Base-by-base conservation (phyloP, 1,284 basidiomycete genomes). In the Phylloboletellus chloephorus region DNA sequence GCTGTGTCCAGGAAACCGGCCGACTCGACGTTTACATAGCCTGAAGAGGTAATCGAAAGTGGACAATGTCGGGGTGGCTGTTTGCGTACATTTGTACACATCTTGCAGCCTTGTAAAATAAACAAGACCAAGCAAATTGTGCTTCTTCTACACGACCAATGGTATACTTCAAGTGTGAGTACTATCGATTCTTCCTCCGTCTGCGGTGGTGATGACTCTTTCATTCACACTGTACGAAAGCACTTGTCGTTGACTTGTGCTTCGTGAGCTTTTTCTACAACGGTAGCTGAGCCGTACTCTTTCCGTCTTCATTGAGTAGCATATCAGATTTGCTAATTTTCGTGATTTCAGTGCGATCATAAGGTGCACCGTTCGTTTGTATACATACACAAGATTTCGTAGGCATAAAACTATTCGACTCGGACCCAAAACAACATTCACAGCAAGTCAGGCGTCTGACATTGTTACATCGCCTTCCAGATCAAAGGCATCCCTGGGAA, bases 401-500 rank as follows among this genome's bases (percentile, higher is more conserved):
- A n/a, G 11, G 17, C 13, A 31, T 17, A 13, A 38, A 26, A 39
- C 12, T 3, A 2, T 12, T 44, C 19, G 9, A n/a, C n/a, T n/a
- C n/a, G n/a, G n/a, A n/a, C n/a, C n/a, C n/a, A n/a, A n/a, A n/a
- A n/a, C n/a, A n/a, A n/a, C 1, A 16, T 36, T 6, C n/a, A 29
- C 13, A 31, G 20, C 10, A 23, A 12, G 13, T 53, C 34, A 58
- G 16, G 22, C 7, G 10, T 44, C 21, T 13, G 37, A 22, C n/a
- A 16, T 28, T 16, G 43, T 51, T 25, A 31, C 30, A 37, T 37
- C 31, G 17, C 65, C 64, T 54, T 79, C 79, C 37, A 78, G 73
- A 32, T 81, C 76, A 55, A 89, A 86, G 7, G 87, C 87, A 49
- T 85, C 83, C 33, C 71, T 60, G 5, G 86, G 86, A 19, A 87